Evolutionary conservation across 352 stramenopile species (phyloP), one percentile per base, ranked within the genome.

Genomic region (Aphanomyces invadans): DNA sequence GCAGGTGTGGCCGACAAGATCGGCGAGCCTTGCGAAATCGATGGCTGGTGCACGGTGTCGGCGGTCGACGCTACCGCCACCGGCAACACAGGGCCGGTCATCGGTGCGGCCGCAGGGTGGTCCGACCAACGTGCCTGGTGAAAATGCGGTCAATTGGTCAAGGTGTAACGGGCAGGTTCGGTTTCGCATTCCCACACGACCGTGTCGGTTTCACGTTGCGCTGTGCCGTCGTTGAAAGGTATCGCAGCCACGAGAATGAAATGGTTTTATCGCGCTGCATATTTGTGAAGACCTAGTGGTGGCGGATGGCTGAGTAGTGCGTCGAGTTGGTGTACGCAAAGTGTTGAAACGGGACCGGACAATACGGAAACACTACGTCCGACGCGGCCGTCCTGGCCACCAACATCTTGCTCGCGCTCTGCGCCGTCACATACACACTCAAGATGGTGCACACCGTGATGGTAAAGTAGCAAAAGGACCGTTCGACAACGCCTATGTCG

Each of bases 311-410:
- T 5, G 49, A 21, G 60, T 67, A 67, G 44, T 59, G 44, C 26
- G 75, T 81, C 21, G 60, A 33, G 67, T 80, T 71, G 57, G 80
- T 87, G 64, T 83, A 89, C 28, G 76, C 55, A 32, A 71, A 49
- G 32, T 76, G 46, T 63, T 83, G 71, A 69, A 74, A 82, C 57
- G 83, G 72, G 5, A 63, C 69, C 3, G 76, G 53, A 67, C 81
- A 90, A 74, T 86, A 90, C 31, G 75, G 75, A 71, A 90, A 90
- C 21, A 68, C 72, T 31, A 75, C 71, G 29, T 80, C 73, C 11
- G 51, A 21, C 1, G 29, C 52, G 51, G 26, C 29, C 23, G 62
- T 1, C 32, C 57, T 42, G 21, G 67, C 56, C 19, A 2, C 19
- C 5, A 70, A 4, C 60, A 67, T 59, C 5, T 10, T 2, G 1